Evolutionary conservation across 192 early-diverging fungal species (phyloP).

Genomic region (Coemansia sp.): DNA sequence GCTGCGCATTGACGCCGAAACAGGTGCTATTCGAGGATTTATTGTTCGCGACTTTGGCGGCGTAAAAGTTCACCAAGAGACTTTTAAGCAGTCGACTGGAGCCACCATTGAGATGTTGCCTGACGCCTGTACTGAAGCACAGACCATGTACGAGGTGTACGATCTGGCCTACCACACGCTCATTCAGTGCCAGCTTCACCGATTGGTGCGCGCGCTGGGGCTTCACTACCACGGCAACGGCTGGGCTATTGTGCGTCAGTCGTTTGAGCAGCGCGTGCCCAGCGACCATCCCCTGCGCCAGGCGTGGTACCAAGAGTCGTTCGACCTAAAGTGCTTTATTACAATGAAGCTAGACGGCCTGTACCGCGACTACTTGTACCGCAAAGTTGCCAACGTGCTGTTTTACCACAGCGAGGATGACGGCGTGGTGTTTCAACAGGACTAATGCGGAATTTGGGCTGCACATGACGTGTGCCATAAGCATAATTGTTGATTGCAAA

Average conservation of each 20-base stretch:
- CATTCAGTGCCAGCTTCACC: slow-evolving; percentile 60
- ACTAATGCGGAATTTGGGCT: neutral
- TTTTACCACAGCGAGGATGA: slow-evolving; percentile 35
- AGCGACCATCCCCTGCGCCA: slow-evolving; percentile 44
- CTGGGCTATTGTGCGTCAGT: slow-evolving; percentile 59
- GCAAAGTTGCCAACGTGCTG: slow-evolving; percentile 48
- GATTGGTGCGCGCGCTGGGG: slow-evolving; percentile 60
- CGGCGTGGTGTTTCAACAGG: slow-evolving; percentile 20
- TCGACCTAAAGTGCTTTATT: slow-evolving; percentile 63
- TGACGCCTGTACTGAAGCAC: slow-evolving; percentile 58
- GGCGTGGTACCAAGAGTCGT: slow-evolving; percentile 51
- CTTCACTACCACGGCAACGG: slow-evolving; percentile 61
- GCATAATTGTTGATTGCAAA: neutral
- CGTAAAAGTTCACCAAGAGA: slow-evolving; percentile 60
- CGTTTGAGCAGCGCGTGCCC: slow-evolving; percentile 54
- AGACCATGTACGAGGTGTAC: slow-evolving; percentile 53
- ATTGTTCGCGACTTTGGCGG: slow-evolving; percentile 71
- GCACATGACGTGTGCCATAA: neutral
- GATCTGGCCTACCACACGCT: slow-evolving; percentile 65
- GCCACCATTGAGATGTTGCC: slow-evolving; percentile 57
- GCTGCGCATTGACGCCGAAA: slow-evolving; percentile 54
- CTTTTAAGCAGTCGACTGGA: slow-evolving; percentile 52
- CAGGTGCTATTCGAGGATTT: slow-evolving; percentile 59
- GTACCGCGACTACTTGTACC: slow-evolving; percentile 61
- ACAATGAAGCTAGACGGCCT: slow-evolving; percentile 68